Base-by-base conservation (phyloP, 148 eudicot genomes). In the Vaccinium myrtillus region DNA sequence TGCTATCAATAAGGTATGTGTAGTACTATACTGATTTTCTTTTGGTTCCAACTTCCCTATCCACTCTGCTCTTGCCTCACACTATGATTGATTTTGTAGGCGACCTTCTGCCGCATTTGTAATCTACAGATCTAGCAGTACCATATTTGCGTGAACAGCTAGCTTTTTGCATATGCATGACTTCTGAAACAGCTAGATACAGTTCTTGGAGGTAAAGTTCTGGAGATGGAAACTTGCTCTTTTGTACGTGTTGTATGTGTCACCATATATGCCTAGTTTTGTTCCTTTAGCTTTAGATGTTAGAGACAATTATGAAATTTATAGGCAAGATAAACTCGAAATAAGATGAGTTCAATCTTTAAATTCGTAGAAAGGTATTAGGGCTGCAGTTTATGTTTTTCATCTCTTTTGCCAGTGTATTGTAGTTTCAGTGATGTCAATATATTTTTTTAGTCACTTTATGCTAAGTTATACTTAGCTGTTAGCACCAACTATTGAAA, bases 121-220 rank as follows among this genome's bases (percentile, higher is more conserved):
- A 58, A 32, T 58, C 70, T 36, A 21, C 51, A 55, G 16, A 55
- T 16, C 7, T 49, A 67, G 23, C 30, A 49, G 76, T 54, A 36
- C 55, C 12, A 27, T 30, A n/a, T 54, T 36, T 49, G 48, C 13
- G 13, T 32, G 80, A 55, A 55, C 75, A 83, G 77, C 25, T 50
- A 83, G 77, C 25, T 50, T 21, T 23, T 49, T 12, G 8, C 69
- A 4, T 8, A 53, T 43, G 48, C 73, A 70, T 49, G 61, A 10
- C 36, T 78, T 79, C 59, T 79, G 63, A 67, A 84, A 51, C 43
- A 19, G 21, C 43, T 70, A 12, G 55, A 69, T 70, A 16, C 70
- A 69, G 23, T 69, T 56, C 70, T 76, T 8, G 23, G 67, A 23
- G 43, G 67, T 59, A 78, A n/a, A 23, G 79, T 23, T 50, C 50